Base-by-base conservation (phyloP, 2,329 filamentous ascomycete species). In the Sclerotinia sclerotiorum region DNA sequence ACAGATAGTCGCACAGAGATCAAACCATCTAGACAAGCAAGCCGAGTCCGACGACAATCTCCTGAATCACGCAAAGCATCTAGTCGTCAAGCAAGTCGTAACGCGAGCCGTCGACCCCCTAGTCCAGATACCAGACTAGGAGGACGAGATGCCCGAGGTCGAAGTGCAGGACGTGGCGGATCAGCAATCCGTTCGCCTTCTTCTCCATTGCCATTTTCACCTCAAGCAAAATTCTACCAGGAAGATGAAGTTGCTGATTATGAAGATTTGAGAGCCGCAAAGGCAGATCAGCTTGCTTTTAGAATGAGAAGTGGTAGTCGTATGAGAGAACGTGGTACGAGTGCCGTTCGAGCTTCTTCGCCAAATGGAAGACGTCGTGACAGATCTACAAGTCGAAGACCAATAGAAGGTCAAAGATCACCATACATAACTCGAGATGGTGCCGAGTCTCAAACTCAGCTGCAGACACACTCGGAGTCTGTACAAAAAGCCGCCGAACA, bases 201-300 rank as follows among this genome's bases (percentile, higher is more conserved):
- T 0, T 94, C 92, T 0, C 93, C 94, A 1, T 81, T 93, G 29
- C 91, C 93, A 5, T 89, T 94, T 82, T 87, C 90, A 19, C 81
- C 83, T 7, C 81, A 84, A 2, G 86, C 84, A 27, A 84, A 83
- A 24, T 82, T 83, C 21, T 80, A 84, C 68, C 66, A 84, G 54
- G 84, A 84, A 55, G 82, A 82, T 57, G 81, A 80, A 27, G 88
- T 87, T 1, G 86, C 89, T n/a, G 89, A 92, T 63, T 90, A 92
- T 67, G 85, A 85, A 39, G 87, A 88, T 72, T 84, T 84, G 73
- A 81, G 79, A 69, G 83, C 79, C 63, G 87, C 87, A 2, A 72
- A 86, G 42, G 80, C 82, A 57, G 85, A 82, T 0, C 82, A 85
- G 70, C 85, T 88, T 73, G 79, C 79, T 29, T 89, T 89, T 74